These are phyloP conservation scores for Marasmius oreades DNA, from an alignment of 1,284 basidiomycete species.

Conservation along the genomic window DNA sequence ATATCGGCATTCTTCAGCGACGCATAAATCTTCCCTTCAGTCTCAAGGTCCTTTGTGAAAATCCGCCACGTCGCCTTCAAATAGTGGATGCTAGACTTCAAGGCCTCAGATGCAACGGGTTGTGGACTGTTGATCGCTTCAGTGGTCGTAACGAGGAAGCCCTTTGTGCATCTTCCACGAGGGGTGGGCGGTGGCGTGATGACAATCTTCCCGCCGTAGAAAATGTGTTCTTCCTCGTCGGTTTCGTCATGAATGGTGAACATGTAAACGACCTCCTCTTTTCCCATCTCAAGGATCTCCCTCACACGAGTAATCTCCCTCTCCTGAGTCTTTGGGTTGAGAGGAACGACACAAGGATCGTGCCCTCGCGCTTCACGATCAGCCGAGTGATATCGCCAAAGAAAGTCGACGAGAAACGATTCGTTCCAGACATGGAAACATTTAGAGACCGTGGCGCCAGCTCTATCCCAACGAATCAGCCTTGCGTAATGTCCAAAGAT, in stretches of 20 bases:
- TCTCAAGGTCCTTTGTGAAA: neutral
- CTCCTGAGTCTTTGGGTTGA: neutral
- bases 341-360: constrained; percentile 13
- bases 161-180: no score
- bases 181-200: no score
- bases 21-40: neutral
- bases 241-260: no score
- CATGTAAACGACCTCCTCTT: no score
- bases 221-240: no score
- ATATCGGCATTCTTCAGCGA: neutral
- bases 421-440: constrained; percentile 14
- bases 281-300: neutral
- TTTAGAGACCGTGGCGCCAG: constrained; percentile 17
- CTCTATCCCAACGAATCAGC: constrained; percentile 23
- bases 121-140: no score
- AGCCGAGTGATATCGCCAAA: constrained; percentile 17
- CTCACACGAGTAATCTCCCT: neutral
- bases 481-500: constrained; percentile 14
- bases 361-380: constrained; percentile 15
- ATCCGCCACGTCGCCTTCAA: neutral
- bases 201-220: no score
- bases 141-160: no score
- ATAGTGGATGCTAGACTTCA: neutral
- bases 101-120: neutral
- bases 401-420: constrained; percentile 16